phyloP scores from a whole-genome alignment of 495 filamentous ascomycete species.

The Penicillium canariense region DNA sequence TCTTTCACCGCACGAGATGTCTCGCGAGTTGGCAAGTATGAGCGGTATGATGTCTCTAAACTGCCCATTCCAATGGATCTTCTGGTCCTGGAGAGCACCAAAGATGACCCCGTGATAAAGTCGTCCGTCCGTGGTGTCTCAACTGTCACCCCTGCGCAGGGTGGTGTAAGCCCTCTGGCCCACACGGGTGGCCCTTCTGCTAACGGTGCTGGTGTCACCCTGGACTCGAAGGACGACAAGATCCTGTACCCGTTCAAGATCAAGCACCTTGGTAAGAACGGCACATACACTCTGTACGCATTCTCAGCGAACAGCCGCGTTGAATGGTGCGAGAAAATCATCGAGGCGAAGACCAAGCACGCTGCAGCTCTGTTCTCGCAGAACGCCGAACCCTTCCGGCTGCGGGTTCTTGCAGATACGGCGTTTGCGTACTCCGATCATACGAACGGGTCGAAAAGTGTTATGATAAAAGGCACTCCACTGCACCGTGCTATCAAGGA shows the following conservation, averaged over 20 bases:
- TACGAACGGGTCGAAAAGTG: constrained; percentile 47
- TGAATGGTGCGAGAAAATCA: constrained; percentile 92
- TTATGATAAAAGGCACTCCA: constrained; percentile 81
- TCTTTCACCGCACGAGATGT: constrained; percentile 63
- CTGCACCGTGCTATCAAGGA: constrained; percentile 87
- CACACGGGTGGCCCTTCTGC: constrained; percentile 55
- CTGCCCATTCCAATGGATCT: constrained; percentile 97
- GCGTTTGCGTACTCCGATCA: constrained; percentile 83
- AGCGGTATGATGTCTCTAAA: constrained; percentile 93
- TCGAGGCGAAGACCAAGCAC: constrained; percentile 90
- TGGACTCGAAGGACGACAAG: constrained; percentile 68
- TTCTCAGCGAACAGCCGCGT: constrained; percentile 66
- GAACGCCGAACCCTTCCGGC: constrained; percentile 92
- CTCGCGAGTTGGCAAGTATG: constrained; percentile 64
- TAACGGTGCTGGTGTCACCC: constrained; percentile 47
- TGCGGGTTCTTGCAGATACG: constrained; percentile 87
- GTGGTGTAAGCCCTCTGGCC: constrained; percentile 51
- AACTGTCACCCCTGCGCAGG: constrained; percentile 51
- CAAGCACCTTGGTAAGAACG: constrained; percentile 87
- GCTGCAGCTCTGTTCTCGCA: constrained; percentile 84
- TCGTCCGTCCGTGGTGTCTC: constrained; percentile 74
- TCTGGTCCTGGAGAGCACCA: constrained; percentile 82
- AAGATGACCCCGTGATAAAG: constrained; percentile 87
- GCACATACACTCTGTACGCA: constrained; percentile 85
- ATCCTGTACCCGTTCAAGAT: constrained; percentile 92